Conservation (phyloP, 345 rosid species). For the thale cress (Arabidopsis thaliana) region TAIR10.1 NC_003076.8:3659501-3660000, state of each 20-base stretch:
- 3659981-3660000: not conserved
- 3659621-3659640: not conserved
- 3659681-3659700: not conserved
- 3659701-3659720: not conserved
- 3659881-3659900: not conserved
- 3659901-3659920: not conserved
- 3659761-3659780: not conserved
- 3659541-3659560: no score
- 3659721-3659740: not conserved
- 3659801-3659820: not conserved
- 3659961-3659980: not conserved
- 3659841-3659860: not conserved
- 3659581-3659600: not conserved
- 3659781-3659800: no score
- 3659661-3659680: not conserved
- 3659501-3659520: not conserved
- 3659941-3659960: not conserved
- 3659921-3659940: not conserved
- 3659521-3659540: not conserved
- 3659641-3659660: not conserved
- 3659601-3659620: not conserved
- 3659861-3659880: not conserved
- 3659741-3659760: no score
- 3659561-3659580: no score
- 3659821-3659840: not conserved